Evolutionary conservation across 1,139 yeast species (phyloP).

Genomic region (Scheffersomyces illinoinensis): DNA sequence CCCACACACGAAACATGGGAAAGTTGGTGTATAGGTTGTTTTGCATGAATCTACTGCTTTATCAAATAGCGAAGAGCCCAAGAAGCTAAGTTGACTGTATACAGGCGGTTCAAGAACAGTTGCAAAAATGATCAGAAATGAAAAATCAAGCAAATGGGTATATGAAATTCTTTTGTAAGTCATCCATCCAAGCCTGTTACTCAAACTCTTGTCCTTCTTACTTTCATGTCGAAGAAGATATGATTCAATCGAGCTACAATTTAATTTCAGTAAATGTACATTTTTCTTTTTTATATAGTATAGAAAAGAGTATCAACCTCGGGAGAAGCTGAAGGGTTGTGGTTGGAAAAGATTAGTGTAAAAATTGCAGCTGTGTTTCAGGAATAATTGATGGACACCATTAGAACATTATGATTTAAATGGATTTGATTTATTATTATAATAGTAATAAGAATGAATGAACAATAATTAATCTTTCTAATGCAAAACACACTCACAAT

Average conservation of each 20-base stretch:
- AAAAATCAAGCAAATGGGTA: no score
- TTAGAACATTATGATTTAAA: conserved; percentile 1
- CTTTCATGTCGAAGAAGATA: neutral
- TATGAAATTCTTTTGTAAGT: no score
- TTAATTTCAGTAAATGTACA: conserved; percentile 8
- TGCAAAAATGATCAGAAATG: neutral
- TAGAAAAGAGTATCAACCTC: neutral
- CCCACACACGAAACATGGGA: neutral
- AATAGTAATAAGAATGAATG: conserved; percentile 29
- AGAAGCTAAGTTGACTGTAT: neutral
- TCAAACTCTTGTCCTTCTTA: neutral
- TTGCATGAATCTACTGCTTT: neutral
- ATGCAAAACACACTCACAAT: conserved; percentile 57
- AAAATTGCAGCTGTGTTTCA: neutral
- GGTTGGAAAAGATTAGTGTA: neutral
- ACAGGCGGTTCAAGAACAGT: neutral
- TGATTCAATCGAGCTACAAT: neutral
- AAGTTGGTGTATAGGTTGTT: neutral
- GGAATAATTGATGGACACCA: neutral
- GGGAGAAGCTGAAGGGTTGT: neutral
- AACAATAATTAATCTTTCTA: neutral
- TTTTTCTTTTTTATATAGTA: conserved; percentile 2
- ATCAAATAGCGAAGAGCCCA: neutral
- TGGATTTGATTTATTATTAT: conserved; percentile 23
- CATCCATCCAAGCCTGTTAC: neutral